phyloP scores from a whole-genome alignment of 2,329 filamentous ascomycete genomes.

The Microcera coccophila region DNA sequence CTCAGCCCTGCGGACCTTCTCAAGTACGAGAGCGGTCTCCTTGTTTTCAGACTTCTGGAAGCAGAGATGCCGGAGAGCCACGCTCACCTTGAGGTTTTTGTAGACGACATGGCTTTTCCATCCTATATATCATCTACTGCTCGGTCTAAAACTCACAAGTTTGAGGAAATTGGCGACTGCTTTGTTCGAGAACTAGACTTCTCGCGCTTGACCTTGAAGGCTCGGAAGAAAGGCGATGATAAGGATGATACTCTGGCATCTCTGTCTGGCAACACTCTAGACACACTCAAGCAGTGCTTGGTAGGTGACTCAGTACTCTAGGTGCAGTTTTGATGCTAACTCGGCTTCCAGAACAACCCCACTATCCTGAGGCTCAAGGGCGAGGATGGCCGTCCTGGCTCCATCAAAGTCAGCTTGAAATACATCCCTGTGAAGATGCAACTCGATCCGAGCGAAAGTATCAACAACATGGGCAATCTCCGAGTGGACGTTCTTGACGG shows the following conservation, averaged over 20 bases:
- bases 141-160: constrained; percentile 62
- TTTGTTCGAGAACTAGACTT: constrained; percentile 97
- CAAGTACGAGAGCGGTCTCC: constrained; percentile 82
- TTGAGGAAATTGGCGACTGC: constrained; percentile 92
- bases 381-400: constrained; percentile 65
- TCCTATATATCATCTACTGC: constrained; percentile 80
- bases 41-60: constrained; percentile 93
- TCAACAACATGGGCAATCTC: constrained; percentile 97
- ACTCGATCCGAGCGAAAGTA: constrained; percentile 90
- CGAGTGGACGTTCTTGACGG: constrained; percentile 91
- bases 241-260: constrained; percentile 76
- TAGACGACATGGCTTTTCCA: constrained; percentile 92
- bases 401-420: constrained; percentile 85
- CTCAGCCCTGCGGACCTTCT: constrained; percentile 76
- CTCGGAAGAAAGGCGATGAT: constrained; percentile 75
- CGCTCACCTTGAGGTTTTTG: constrained; percentile 78
- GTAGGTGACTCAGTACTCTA: constrained; percentile 45
- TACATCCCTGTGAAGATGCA: constrained; percentile 93
- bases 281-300: constrained; percentile 82
- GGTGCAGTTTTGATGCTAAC: constrained; percentile 1
- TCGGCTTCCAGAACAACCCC: constrained; percentile 69
- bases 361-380: constrained; percentile 77
- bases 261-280: constrained; percentile 77
- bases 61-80: constrained; percentile 75
- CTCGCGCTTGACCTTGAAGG: constrained; percentile 82